Conservation (phyloP, 306 rosid genomes). For the Pterocarpus macrocarpus region DNA sequence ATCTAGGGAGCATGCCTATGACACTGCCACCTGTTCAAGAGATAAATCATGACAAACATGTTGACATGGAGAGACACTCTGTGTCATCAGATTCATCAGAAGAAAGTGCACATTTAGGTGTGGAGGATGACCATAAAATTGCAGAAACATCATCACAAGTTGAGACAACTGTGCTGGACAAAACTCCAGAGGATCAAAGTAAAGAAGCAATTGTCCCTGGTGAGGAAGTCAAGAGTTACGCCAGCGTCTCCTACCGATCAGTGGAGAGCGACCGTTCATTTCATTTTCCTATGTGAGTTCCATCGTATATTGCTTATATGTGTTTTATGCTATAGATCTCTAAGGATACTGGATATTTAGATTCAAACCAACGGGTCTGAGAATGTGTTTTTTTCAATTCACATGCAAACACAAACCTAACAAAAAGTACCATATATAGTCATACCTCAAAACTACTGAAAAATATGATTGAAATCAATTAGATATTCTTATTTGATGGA, state of each 20-base stretch:
- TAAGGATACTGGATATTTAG: background rate
- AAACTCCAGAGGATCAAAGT: conserved; percentile 13
- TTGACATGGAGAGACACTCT: conserved; percentile 23
- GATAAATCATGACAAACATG: conserved; percentile 1
- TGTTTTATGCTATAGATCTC: conserved; percentile 5
- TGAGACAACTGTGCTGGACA: background rate
- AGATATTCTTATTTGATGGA: background rate
- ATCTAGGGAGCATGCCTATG: background rate
- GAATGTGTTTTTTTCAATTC: background rate
- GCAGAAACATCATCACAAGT: conserved; percentile 13
- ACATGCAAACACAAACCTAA: background rate
- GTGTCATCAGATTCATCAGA: conserved; percentile 34
- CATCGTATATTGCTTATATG: conserved; percentile 21
- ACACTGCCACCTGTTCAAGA: conserved; percentile 40
- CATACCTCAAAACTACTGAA: background rate
- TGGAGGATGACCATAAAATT: background rate
- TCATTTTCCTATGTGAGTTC: conserved; percentile 70
- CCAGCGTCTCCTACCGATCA: conserved; percentile 35
- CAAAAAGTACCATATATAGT: conserved; percentile 11
- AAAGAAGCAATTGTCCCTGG: background rate
- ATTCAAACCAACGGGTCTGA: conserved; percentile 1
- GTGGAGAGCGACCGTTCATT: conserved; percentile 59
- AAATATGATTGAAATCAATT: conserved; percentile 9
- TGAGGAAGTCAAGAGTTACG: conserved; percentile 23
- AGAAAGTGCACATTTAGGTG: background rate